Conservation (phyloP, 805 yeast species). For the Kazachstania psychrophila region DNA sequence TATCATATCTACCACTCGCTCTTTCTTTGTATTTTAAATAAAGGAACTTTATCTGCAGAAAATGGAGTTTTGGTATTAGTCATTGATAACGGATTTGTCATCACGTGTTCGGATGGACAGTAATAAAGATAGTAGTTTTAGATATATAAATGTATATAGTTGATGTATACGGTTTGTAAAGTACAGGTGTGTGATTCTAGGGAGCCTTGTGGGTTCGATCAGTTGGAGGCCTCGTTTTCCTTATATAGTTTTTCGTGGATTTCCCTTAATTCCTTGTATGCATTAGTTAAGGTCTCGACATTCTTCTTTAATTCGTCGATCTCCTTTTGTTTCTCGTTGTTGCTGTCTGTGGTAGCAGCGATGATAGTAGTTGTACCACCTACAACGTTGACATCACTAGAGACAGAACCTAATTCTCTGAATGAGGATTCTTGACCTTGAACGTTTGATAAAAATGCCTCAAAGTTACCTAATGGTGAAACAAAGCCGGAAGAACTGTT, state of each 20-base stretch:
- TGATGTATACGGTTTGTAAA: too few relatives aligned
- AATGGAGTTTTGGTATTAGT: too few relatives aligned
- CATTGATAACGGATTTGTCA: constrained; percentile 7
- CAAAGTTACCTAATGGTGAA: constrained; percentile 31
- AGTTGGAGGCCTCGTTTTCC: too few relatives aligned
- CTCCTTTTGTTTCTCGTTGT: constrained; percentile 21
- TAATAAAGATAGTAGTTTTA: background rate
- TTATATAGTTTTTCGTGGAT: constrained; percentile 50
- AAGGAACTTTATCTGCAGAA: too few relatives aligned
- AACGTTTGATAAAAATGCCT: constrained; percentile 40
- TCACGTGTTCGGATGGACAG: background rate
- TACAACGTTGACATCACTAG: constrained; percentile 31
- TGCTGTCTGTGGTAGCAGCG: constrained; percentile 4
- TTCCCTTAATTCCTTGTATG: constrained; percentile 48
- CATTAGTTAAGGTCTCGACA: constrained; percentile 42
- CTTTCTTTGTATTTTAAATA: too few relatives aligned
- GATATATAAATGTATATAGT: too few relatives aligned
- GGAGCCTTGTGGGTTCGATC: too few relatives aligned
- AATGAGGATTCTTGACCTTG: constrained; percentile 46
- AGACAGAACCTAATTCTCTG: constrained; percentile 23
- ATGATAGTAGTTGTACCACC: constrained; percentile 4
- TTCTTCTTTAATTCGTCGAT: constrained; percentile 36
- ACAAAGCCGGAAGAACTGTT: constrained; percentile 10
- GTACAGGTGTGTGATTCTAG: too few relatives aligned
- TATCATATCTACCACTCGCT: too few relatives aligned